Base-by-base conservation (phyloP, 768 basidiomycete species). In the Collybia sp. region DNA sequence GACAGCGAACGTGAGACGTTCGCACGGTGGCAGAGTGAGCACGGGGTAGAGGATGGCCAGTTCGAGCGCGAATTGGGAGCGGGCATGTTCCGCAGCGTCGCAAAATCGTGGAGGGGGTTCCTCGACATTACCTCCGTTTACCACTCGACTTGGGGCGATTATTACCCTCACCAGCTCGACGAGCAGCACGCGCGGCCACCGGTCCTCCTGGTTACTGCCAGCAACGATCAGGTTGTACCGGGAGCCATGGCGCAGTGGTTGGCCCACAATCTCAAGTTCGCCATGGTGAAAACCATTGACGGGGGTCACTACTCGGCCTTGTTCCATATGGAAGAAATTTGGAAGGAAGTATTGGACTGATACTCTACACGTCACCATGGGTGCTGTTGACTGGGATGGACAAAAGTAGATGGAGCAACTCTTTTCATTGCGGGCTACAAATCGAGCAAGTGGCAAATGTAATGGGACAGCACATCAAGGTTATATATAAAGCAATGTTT, bases 71-170 rank as follows among this genome's bases (percentile, higher is more conserved):
- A 59, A 44, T 60, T 76, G 46, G 75, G 73, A 2, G 51, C 56
- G 46, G 75, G 71, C 45, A 59, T 71, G 46, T 56, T 68, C 40
- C 65, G 69, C 46, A 82, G 80, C 53, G 72, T 79, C 6, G 62
- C 67, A 15, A 68, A 58, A 30, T 64, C 75, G 40, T 79, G 78
- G 77, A 71, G 66, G 36, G 82, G 80, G 1, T 78, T 79, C 52
- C 60, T 70, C 47, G 71, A 72, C 39, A 52, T 68, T 43, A 45
- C 69, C 6, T 52, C 60, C 25, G 57, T 76, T 20, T 59, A 75
- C 42, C 74, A 80, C 39, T 68, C 72, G 12, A 73, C 73, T 45
- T 82, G 80, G 78, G 77, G 65, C 45, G 57, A 70, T 5, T 77
- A 72, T 51, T 52, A 50, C 12, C 73, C 73, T 2, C 59, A 64